Percentiles rank a stretch among this genome's conserved stretches.
phyloP scores from a whole-genome alignment of 495 filamentous ascomycete genomes.

The Lasiosphaeriaceae sp. region DNA sequence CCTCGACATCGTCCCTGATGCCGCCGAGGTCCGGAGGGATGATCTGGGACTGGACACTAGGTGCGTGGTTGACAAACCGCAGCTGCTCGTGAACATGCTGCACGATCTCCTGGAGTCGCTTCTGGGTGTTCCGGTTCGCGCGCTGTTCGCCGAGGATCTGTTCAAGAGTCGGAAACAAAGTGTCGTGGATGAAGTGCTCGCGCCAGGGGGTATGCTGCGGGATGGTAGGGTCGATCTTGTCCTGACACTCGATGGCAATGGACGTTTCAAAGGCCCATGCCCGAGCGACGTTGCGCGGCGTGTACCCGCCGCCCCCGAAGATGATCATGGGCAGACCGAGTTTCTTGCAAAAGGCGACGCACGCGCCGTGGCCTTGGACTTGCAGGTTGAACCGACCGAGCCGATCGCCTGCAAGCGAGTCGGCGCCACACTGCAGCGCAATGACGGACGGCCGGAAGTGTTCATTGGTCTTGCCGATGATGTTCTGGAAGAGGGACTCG shows the following conservation, averaged over 20 bases:
- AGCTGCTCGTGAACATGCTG: slow-evolving; percentile 78
- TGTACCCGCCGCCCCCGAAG: slow-evolving; percentile 94
- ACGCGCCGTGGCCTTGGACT: slow-evolving; percentile 86
- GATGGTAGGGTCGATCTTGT: slow-evolving; percentile 66
- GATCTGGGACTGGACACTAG: slow-evolving; percentile 79
- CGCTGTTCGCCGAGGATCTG: slow-evolving; percentile 56
- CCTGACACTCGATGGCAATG: slow-evolving; percentile 74
- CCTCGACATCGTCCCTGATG: slow-evolving; percentile 75
- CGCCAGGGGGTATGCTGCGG: slow-evolving; percentile 71
- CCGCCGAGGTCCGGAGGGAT: slow-evolving; percentile 75
- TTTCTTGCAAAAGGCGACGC: slow-evolving; percentile 80
- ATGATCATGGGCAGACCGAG: slow-evolving; percentile 76
- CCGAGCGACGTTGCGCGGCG: slow-evolving; percentile 92
- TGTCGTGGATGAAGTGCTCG: slow-evolving; percentile 79
- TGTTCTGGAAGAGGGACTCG: slow-evolving; percentile 72
- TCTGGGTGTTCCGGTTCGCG: slow-evolving; percentile 72
- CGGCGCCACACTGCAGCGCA: slow-evolving; percentile 93
- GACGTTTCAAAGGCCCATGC: slow-evolving; percentile 96
- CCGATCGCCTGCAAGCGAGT: slow-evolving; percentile 89
- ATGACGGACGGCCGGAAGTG: slow-evolving; percentile 81
- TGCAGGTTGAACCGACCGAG: slow-evolving; percentile 96
- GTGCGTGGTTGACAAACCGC: slow-evolving; percentile 76
- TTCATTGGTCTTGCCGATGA: slow-evolving; percentile 71
- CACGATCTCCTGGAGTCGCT: slow-evolving; percentile 71
- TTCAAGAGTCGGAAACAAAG: slow-evolving; percentile 71